Evolutionary conservation across 2,329 filamentous ascomycete species (phyloP).

Genomic region (Penicillium sp.): DNA sequence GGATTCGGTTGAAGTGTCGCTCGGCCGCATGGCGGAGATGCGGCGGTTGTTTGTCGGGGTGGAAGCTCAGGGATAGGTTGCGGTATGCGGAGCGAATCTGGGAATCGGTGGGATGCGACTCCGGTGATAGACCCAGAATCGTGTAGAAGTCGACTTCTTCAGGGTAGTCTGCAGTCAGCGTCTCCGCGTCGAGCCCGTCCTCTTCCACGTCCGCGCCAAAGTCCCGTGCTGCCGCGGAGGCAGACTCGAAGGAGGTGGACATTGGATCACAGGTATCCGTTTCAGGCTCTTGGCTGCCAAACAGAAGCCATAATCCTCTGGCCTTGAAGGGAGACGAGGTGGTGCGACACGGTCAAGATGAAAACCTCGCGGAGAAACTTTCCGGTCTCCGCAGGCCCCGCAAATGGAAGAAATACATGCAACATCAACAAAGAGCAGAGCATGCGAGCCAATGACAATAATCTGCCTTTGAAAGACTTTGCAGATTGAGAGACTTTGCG

Average conservation of each 20-base stretch:
- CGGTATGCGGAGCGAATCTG: slow-evolving; percentile 47
- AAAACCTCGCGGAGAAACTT: slow-evolving; percentile 22
- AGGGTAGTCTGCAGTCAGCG: slow-evolving; percentile 28
- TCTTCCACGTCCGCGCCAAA: slow-evolving; percentile 17
- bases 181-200: slow-evolving; percentile 27
- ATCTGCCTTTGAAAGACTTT: too few relatives aligned
- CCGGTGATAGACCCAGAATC: slow-evolving; percentile 39
- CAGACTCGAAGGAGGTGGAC: slow-evolving; percentile 7
- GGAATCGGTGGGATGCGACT: slow-evolving; percentile 41
- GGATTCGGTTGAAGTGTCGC: slow-evolving; percentile 40
- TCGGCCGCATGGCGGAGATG: slow-evolving; percentile 38
- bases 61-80: slow-evolving; percentile 44
- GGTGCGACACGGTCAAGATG: slow-evolving; percentile 7
- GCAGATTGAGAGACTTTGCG: too few relatives aligned
- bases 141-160: slow-evolving; percentile 42
- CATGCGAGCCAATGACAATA: too few relatives aligned
- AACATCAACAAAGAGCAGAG: too few relatives aligned
- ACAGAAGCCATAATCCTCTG: slow-evolving; percentile 9
- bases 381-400: slow-evolving; percentile 22
- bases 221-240: slow-evolving; percentile 9
- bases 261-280: background rate
- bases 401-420: too few relatives aligned
- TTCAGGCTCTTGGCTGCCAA: background rate
- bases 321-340: slow-evolving; percentile 4
- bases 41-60: slow-evolving; percentile 46